phyloP scores from a whole-genome alignment of 1,284 basidiomycete genomes.

The Ganoderma lucidum region DNA sequence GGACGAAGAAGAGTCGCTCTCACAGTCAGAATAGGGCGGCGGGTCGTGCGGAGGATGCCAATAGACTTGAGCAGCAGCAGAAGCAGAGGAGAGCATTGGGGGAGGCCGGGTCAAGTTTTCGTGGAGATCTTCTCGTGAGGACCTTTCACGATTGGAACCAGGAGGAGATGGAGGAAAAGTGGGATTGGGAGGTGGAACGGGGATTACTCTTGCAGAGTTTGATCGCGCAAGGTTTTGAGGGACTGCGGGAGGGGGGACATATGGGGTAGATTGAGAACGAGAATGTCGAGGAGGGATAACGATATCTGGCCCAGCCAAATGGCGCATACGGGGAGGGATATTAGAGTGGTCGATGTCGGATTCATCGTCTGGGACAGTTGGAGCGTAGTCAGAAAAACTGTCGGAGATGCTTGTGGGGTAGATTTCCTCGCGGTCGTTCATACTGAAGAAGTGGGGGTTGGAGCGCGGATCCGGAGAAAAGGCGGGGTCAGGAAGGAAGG shows the following conservation, averaged over 20 bases:
- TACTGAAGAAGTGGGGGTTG: slow-evolving; percentile 45
- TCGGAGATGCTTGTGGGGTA: slow-evolving; percentile 32
- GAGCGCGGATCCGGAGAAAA: slow-evolving; percentile 46
- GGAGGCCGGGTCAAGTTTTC: slow-evolving; percentile 9
- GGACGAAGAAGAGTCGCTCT: slow-evolving; percentile 30
- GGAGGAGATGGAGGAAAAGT: slow-evolving; percentile 21
- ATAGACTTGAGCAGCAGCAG: slow-evolving; percentile 19
- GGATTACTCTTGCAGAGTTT: slow-evolving; percentile 23
- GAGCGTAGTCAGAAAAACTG: slow-evolving; percentile 31
- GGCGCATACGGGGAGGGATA: slow-evolving; percentile 30
- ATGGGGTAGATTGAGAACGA: slow-evolving; percentile 29
- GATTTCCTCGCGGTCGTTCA: slow-evolving; percentile 41
- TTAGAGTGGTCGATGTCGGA: slow-evolving; percentile 30
- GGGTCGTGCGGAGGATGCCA: slow-evolving; percentile 26
- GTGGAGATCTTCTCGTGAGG: slow-evolving; percentile 20
- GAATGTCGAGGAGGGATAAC: slow-evolving; percentile 21
- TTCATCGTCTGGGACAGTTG: slow-evolving; percentile 28
- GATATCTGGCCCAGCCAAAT: slow-evolving; percentile 18
- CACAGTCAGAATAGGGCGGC: slow-evolving; percentile 31
- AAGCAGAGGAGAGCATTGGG: slow-evolving; percentile 22
- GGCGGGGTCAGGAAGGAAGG: slow-evolving; percentile 44
- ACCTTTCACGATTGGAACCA: slow-evolving; percentile 16
- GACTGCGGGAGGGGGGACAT: slow-evolving; percentile 19
- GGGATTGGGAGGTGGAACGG: slow-evolving; percentile 25
- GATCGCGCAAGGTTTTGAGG: slow-evolving; percentile 27